Percentiles rank a stretch among this genome's conserved stretches.
These are phyloP conservation scores for Tylopilus vinaceipallidus DNA, from an alignment of 768 basidiomycete genomes.

Conservation along the genomic window DNA sequence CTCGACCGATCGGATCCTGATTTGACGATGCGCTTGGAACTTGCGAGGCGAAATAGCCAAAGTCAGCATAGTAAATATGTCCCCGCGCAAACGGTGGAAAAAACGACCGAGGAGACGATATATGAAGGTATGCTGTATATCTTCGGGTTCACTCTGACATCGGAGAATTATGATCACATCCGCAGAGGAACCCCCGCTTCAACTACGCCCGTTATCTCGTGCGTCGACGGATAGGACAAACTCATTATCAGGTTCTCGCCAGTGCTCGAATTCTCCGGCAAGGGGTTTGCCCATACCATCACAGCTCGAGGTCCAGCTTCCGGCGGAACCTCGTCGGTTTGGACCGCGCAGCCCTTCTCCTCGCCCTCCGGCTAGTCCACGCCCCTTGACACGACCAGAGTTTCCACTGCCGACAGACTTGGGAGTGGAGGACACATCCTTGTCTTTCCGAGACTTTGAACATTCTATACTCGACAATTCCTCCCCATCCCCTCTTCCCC, in stretches of 20 bases:
- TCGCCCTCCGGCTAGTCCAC: slow-evolving; percentile 49
- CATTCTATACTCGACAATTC: slow-evolving; percentile 30
- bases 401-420: slow-evolving; percentile 46
- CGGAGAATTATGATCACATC: slow-evolving; percentile 1
- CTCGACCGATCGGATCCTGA: slow-evolving; percentile 74
- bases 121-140: slow-evolving; percentile 75
- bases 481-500: slow-evolving; percentile 54
- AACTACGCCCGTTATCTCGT: slow-evolving; percentile 54
- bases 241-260: slow-evolving; percentile 47
- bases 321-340: slow-evolving; percentile 59
- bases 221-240: slow-evolving; percentile 42
- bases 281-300: slow-evolving; percentile 28
- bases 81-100: slow-evolving; percentile 41
- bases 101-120: slow-evolving; percentile 61
- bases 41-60: slow-evolving; percentile 82
- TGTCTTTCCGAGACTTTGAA: slow-evolving; percentile 26
- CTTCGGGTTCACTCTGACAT: slow-evolving; percentile 2
- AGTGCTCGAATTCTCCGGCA: slow-evolving; percentile 42
- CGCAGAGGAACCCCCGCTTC: slow-evolving; percentile 59
- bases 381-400: slow-evolving; percentile 20
- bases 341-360: slow-evolving; percentile 80
- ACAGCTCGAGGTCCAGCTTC: slow-evolving; percentile 46
- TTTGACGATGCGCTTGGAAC: slow-evolving; percentile 70
- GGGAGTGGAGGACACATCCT: slow-evolving; percentile 42
- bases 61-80: slow-evolving; percentile 58